Percentiles rank a stretch among this genome's conserved stretches.
Evolutionary conservation across 2,329 filamentous ascomycete species (phyloP).

Genomic region (Verticillium nubilum): DNA sequence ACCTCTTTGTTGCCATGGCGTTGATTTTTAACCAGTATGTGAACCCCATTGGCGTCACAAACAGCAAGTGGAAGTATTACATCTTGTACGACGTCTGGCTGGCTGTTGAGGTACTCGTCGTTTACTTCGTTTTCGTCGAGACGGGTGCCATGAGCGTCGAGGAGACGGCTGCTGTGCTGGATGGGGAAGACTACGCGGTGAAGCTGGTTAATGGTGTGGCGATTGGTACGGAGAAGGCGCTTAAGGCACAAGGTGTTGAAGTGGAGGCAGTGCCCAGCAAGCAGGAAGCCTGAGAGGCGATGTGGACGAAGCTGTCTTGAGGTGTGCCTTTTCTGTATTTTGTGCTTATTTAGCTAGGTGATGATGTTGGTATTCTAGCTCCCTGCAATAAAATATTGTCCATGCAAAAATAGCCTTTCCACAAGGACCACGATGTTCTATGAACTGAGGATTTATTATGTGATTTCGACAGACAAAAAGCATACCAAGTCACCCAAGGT

Average conservation of each 20-base stretch:
- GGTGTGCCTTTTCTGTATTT: too few relatives aligned
- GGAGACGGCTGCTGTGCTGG: slow-evolving; percentile 8
- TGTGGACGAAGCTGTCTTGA: too few relatives aligned
- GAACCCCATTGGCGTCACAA: slow-evolving; percentile 30
- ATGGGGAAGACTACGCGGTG: slow-evolving; percentile 3
- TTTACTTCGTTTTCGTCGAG: slow-evolving; percentile 13
- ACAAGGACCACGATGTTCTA: too few relatives aligned
- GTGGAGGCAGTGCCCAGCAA: background rate
- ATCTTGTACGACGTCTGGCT: slow-evolving; percentile 22
- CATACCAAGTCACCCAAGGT: too few relatives aligned
- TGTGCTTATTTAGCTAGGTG: too few relatives aligned
- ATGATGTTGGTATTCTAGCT: too few relatives aligned
- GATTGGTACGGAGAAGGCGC: background rate
- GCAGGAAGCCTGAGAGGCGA: background rate
- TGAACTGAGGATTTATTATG: too few relatives aligned
- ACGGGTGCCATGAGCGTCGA: slow-evolving; percentile 10
- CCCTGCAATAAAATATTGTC: too few relatives aligned
- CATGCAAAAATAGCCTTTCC: too few relatives aligned
- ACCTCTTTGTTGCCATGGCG: slow-evolving; percentile 15
- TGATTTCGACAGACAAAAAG: too few relatives aligned
- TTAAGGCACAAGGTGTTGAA: background rate
- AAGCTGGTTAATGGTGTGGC: background rate
- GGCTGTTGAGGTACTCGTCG: slow-evolving; percentile 6
- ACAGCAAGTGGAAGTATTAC: slow-evolving; percentile 28
- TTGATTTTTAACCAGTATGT: slow-evolving; percentile 33